Percentiles rank a stretch among this genome's conserved stretches.
Evolutionary conservation across 371 early-diverging fungal species (phyloP).

Genomic region (Rhizomucor pusillus): DNA sequence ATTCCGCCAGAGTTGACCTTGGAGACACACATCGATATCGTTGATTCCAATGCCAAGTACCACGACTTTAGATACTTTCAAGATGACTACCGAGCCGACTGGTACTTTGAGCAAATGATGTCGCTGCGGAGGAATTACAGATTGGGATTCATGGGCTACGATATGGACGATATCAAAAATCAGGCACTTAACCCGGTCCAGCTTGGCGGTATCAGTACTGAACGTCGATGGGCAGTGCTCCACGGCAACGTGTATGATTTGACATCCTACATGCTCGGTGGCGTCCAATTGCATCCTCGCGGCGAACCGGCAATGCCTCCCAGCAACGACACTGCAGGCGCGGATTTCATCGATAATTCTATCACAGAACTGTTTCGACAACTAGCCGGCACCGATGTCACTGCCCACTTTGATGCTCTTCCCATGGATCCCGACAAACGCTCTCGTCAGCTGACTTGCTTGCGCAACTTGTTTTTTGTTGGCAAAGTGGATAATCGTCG

Average conservation of each 20-base stretch:
- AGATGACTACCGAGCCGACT: slow-evolving; percentile 31
- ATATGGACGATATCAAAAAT: slow-evolving; percentile 20
- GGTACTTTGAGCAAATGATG: slow-evolving; percentile 34
- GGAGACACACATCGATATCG: slow-evolving; percentile 40
- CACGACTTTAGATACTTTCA: slow-evolving; percentile 26
- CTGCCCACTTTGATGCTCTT: slow-evolving; percentile 59
- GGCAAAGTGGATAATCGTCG: slow-evolving; percentile 89
- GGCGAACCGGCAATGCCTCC: slow-evolving; percentile 17
- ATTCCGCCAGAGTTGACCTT: slow-evolving; percentile 36
- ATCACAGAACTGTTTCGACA: slow-evolving; percentile 65
- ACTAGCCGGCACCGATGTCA: slow-evolving; percentile 65
- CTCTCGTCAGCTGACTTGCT: slow-evolving; percentile 59
- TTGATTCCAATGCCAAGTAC: slow-evolving; percentile 33
- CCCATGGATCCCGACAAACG: slow-evolving; percentile 32
- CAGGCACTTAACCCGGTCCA: slow-evolving; percentile 31
- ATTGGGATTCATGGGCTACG: slow-evolving; percentile 44
- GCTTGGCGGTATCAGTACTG: slow-evolving; percentile 38
- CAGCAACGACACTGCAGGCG: slow-evolving; percentile 47
- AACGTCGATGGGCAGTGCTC: slow-evolving; percentile 44
- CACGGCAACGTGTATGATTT: slow-evolving; percentile 45
- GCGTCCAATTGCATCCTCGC: slow-evolving; percentile 24
- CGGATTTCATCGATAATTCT: slow-evolving; percentile 55
- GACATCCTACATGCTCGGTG: slow-evolving; percentile 44
- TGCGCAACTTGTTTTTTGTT: slow-evolving; percentile 81
- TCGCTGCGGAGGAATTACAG: slow-evolving; percentile 23